Evolutionary conservation across 441 rosid genomes (phyloP).

Genomic region (Adansonia madagascariensis): DNA sequence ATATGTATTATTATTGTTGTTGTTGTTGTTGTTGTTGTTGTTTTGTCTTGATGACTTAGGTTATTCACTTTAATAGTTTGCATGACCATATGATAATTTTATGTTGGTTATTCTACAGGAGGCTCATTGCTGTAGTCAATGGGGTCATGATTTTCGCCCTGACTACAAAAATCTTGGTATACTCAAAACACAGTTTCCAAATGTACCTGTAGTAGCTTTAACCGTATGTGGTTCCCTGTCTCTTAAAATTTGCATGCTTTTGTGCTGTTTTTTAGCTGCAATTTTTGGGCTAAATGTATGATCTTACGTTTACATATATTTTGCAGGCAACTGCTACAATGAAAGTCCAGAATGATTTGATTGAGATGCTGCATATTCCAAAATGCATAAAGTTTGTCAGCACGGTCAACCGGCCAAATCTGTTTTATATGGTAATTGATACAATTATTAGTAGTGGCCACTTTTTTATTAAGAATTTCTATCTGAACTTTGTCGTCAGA

Average conservation of each 20-base stretch:
- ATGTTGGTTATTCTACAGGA: slow-evolving; percentile 63
- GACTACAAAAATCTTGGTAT: slow-evolving; percentile 95
- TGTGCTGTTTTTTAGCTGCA: not conserved
- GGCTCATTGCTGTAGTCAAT: slow-evolving; percentile 99
- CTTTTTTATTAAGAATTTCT: slow-evolving; percentile 31
- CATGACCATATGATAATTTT: not conserved
- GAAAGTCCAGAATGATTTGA: slow-evolving; percentile 88
- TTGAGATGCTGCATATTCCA: slow-evolving; percentile 88
- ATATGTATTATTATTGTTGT: not conserved
- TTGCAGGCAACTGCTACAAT: slow-evolving; percentile 96
- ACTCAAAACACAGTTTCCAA: slow-evolving; percentile 92
- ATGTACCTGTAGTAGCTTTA: slow-evolving; percentile 85
- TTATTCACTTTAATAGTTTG: slow-evolving; percentile 13
- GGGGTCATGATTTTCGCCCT: slow-evolving; percentile 99
- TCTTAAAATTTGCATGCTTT: slow-evolving; percentile 1
- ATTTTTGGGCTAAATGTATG: slow-evolving; percentile 25
- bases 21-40: not conserved
- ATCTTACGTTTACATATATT: slow-evolving; percentile 25
- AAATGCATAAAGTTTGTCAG: slow-evolving; percentile 89
- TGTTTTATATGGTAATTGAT: slow-evolving; percentile 76
- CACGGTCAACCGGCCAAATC: slow-evolving; percentile 97
- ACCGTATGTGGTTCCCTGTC: slow-evolving; percentile 62
- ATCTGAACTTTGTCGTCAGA: slow-evolving; percentile 7
- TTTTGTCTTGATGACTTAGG: not conserved
- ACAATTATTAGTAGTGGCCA: slow-evolving; percentile 20